These are phyloP conservation scores for Colletotrichum zoysiae DNA, from an alignment of 2,329 filamentous ascomycete species.

Conservation along the genomic window DNA sequence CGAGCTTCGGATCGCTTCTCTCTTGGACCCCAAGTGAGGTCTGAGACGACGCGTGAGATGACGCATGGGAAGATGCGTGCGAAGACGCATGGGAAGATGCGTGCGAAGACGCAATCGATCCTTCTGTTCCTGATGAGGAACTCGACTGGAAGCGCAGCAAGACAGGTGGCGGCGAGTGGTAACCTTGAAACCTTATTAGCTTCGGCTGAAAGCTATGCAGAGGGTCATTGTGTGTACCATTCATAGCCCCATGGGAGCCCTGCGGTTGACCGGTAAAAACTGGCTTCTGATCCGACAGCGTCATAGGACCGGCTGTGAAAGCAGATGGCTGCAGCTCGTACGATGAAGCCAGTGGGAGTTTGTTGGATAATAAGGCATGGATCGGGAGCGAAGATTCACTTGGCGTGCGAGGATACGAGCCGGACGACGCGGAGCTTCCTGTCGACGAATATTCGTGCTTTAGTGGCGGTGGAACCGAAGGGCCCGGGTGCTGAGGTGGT, in stretches of 20 bases:
- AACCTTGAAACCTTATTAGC: constrained; percentile 41
- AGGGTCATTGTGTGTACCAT: constrained; percentile 27
- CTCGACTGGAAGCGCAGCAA: constrained; percentile 38
- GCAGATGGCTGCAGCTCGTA: constrained; percentile 40
- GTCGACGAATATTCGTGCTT: constrained; percentile 61
- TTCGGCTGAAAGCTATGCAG: constrained; percentile 14
- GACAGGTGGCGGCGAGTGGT: constrained; percentile 33
- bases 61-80: constrained; percentile 36
- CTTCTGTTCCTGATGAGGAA: constrained; percentile 36
- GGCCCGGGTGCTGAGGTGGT: constrained; percentile 15
- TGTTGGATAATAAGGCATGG: constrained; percentile 63
- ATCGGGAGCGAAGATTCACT: constrained; percentile 67
- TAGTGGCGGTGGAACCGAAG: constrained; percentile 52
- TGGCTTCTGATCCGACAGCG: constrained; percentile 40
- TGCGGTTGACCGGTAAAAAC: constrained; percentile 8
- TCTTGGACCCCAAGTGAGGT: constrained; percentile 40
- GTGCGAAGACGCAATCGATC: constrained; percentile 29
- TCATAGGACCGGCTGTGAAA: constrained; percentile 29
- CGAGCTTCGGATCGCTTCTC: constrained; percentile 50
- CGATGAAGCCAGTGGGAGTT: constrained; percentile 46
- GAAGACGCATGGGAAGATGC: constrained; percentile 39
- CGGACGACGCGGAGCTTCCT: constrained; percentile 59
- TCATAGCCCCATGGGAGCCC: constrained; percentile 6
- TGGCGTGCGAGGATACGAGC: constrained; percentile 57
- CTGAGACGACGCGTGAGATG: constrained; percentile 33